Evolutionary conservation across 495 filamentous ascomycete genomes (phyloP), one percentile per base, ranked within the genome.

Genomic region (Lasiosphaeria miniovina): DNA sequence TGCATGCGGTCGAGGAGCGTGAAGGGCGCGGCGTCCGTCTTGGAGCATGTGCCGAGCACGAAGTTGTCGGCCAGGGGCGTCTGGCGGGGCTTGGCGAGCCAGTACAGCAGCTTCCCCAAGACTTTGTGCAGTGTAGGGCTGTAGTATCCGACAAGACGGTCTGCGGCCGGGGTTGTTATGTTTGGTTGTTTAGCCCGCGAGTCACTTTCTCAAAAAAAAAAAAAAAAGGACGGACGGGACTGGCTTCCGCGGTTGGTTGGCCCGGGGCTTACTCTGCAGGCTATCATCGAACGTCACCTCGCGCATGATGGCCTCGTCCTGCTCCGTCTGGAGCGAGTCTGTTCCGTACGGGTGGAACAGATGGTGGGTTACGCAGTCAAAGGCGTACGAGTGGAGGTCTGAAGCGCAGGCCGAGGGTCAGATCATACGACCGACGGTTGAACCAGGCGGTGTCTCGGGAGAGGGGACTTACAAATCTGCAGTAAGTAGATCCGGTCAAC

Each of bases 251-350:
- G 46, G 50, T 8, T 32, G 14, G 49, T 24, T 36, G 36, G 49
- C 9, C 9, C 52, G 8, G 52, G 15, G 65, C 77, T 66, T 62
- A 86, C 84, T 83, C 59, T 86, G 81, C 8, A 88, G 74, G 59
- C 83, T 88, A 57, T 86, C 76, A 51, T 88, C 84, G 46, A 86
- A 85, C 4, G 84, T 81, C 3, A 87, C 72, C 65, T 89, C 84
- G 58, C 82, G 76, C 85, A 89, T 87, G 24, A 88, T 77, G 36
- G 81, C 77, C 54, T 81, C 79, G 53, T 87, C 82, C 36, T 79
- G 64, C 11, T 65, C 50, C 9, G 68, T 60, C 38, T 75, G 67
- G 3, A 89, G 77, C 0, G 85, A 86, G 55, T 83, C 74, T 12
- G 83, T 76, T 0, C 83, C 84, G 32, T 83, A 75, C 0, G 85